Evolutionary conservation across 192 early-diverging fungal species (phyloP), one percentile per base, ranked within the genome.

Genomic region (Funneliformis geosporum): DNA sequence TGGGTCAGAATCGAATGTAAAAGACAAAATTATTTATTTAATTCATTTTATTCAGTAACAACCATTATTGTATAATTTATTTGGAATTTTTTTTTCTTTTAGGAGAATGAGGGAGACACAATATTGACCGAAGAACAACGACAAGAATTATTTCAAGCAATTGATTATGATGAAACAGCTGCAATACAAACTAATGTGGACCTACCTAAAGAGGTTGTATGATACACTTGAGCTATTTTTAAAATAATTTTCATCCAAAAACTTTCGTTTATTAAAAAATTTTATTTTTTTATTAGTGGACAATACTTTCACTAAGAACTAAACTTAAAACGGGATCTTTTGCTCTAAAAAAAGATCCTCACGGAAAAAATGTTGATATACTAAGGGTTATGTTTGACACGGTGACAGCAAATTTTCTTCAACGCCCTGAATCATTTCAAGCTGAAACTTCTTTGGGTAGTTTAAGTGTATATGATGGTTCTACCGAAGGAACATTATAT

Each of bases 131-230:
- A 95, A 43, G 92, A 91, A 62, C 94, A 98, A 75, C 90, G 94
- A 68, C 90, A 95, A 79, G 93, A 96, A 83, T 87, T 98, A 16
- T 97, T 95, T 86, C 92, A 97, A 42, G 94, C 95, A 10, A 98
- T 98, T 73, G 97, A 98, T 70, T 98, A 93, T 82, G 93, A 98
- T 81, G 95, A 96, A 72, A 87, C 92, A 21, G 85, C 91, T 0
- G 88, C 91, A 1, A 78, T 91, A 8, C 82, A 85, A 3, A 86
- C 77, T 5, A 84, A 87, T 40, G 75, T 90, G 1, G 90, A 91
- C 43, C 75, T 93, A 8, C 91, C 91, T 9, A 86, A 87, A 76
- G 92, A 94, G 79, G 88, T 88, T n/a, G 21, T 64, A 27, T 10
- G 21, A n/a, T 61, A 5, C 28, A 55, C 16, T 33, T 33, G 5